Evolutionary conservation across 2,329 filamentous ascomycete species (phyloP).

Genomic region (Dryadomyces quercus-mongolicae): DNA sequence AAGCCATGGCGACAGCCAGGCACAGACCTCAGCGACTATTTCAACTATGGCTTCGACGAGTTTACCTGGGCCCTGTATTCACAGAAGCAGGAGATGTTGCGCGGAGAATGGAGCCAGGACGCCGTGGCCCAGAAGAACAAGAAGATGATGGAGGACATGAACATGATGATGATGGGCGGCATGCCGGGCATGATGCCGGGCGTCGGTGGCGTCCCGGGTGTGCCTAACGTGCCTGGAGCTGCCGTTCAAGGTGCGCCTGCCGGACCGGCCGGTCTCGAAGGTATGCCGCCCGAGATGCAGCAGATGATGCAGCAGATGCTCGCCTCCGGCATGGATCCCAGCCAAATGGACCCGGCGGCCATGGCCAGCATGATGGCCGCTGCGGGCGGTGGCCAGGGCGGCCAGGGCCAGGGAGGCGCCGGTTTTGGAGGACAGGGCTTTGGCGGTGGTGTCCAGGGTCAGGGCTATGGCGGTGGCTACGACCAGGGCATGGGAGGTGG

Average conservation of each 20-base stretch:
- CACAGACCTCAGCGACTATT: slow-evolving; percentile 91
- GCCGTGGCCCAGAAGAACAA: slow-evolving; percentile 53
- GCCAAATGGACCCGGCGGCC: slow-evolving; percentile 49
- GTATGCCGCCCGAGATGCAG: slow-evolving; percentile 55
- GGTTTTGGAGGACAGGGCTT: slow-evolving; percentile 27
- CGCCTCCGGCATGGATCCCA: slow-evolving; percentile 51
- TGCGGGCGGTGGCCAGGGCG: slow-evolving; percentile 24
- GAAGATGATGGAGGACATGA: slow-evolving; percentile 66
- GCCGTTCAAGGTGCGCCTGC: background rate
- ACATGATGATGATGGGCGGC: slow-evolving; percentile 55
- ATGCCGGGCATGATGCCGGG: slow-evolving; percentile 26
- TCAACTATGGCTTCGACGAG: slow-evolving; percentile 98
- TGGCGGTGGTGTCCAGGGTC: slow-evolving; percentile 16
- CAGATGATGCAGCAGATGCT: slow-evolving; percentile 62
- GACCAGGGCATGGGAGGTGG: slow-evolving; percentile 31
- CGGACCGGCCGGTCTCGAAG: slow-evolving; percentile 30
- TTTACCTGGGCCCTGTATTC: slow-evolving; percentile 97
- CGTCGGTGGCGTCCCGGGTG: background rate
- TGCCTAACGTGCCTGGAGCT: background rate
- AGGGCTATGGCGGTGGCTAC: slow-evolving; percentile 26
- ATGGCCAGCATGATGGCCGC: slow-evolving; percentile 49
- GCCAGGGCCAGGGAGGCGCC: slow-evolving; percentile 40
- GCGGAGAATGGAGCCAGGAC: slow-evolving; percentile 61
- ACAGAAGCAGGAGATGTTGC: slow-evolving; percentile 70
- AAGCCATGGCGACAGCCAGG: slow-evolving; percentile 95